phyloP scores from a whole-genome alignment of 306 rosid genomes.

The Arachis stenosperma region DNA sequence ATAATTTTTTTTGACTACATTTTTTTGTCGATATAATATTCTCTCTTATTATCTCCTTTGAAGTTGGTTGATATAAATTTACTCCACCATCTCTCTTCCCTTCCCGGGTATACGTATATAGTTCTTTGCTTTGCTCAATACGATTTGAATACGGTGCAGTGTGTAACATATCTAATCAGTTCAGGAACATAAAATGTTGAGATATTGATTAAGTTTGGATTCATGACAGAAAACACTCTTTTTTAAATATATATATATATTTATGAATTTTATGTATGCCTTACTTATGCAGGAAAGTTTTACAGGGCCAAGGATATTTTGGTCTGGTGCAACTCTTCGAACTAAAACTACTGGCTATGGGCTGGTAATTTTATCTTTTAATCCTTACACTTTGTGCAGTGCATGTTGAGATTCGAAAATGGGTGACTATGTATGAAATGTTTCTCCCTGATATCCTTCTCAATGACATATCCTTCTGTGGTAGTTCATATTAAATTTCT shows the following conservation, averaged over 20 bases:
- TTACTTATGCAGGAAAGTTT: constrained; percentile 96
- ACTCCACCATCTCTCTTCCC: neutral
- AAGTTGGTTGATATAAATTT: constrained; percentile 12
- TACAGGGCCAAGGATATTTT: constrained; percentile 96
- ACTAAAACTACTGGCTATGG: constrained; percentile 99
- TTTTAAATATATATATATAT: neutral
- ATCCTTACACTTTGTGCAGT: constrained; percentile 35
- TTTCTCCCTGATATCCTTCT: constrained; percentile 17
- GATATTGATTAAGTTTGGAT: constrained; percentile 25
- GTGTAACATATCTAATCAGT: constrained; percentile 26
- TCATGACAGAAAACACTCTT: constrained; percentile 30
- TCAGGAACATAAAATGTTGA: constrained; percentile 14
- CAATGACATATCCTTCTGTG: constrained; percentile 17
- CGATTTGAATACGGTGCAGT: neutral
- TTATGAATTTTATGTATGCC: constrained; percentile 46
- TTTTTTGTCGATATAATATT: constrained; percentile 1
- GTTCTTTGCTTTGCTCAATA: constrained; percentile 4
- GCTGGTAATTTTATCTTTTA: constrained; percentile 69
- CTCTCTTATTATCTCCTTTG: constrained; percentile 1
- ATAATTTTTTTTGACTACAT: neutral
- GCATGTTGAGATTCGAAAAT: constrained; percentile 26
- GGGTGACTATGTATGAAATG: constrained; percentile 21
- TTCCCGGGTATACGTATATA: constrained; percentile 17
- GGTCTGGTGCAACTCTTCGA: constrained; percentile 99
- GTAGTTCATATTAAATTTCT: constrained; percentile 1